A percentile compares a stretch with the other conserved stretches of the same genome.
Evolutionary conservation across 2,329 filamentous ascomycete species (phyloP).

Genomic region (Ophidiomyces ophidiicola): DNA sequence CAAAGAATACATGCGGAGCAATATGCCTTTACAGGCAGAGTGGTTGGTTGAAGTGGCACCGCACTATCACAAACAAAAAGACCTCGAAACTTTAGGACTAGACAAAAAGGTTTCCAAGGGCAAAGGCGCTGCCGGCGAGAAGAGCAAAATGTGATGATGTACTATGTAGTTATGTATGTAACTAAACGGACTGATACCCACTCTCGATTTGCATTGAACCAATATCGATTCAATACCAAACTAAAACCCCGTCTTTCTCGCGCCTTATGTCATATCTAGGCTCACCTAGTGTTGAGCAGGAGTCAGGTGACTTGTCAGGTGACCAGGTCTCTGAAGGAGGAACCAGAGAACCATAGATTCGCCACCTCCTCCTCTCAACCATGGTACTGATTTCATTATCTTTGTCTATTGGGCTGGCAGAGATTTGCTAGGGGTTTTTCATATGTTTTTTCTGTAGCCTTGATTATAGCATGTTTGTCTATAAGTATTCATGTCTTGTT

Average conservation of each 20-base stretch:
- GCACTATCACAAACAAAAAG: conserved; percentile 87
- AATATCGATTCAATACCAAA: neutral
- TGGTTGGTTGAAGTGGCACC: conserved; percentile 87
- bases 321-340: no score
- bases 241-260: neutral
- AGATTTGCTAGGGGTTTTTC: no score
- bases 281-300: no score
- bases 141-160: conserved; percentile 22
- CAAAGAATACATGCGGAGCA: conserved; percentile 86
- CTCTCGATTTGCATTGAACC: neutral
- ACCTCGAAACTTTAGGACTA: conserved; percentile 64
- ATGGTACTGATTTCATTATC: no score
- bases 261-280: neutral
- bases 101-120: conserved; percentile 64
- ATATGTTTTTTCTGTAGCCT: no score
- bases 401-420: no score
- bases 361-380: no score
- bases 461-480: no score
- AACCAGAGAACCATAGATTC: no score
- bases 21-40: conserved; percentile 68
- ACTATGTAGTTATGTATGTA: neutral
- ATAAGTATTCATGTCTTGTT: no score
- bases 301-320: no score
- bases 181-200: neutral
- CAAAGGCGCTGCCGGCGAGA: conserved; percentile 34